These are phyloP conservation scores for Fusarium luffae DNA, from an alignment of 2,329 filamentous ascomycete genomes.

Conservation along the genomic window DNA sequence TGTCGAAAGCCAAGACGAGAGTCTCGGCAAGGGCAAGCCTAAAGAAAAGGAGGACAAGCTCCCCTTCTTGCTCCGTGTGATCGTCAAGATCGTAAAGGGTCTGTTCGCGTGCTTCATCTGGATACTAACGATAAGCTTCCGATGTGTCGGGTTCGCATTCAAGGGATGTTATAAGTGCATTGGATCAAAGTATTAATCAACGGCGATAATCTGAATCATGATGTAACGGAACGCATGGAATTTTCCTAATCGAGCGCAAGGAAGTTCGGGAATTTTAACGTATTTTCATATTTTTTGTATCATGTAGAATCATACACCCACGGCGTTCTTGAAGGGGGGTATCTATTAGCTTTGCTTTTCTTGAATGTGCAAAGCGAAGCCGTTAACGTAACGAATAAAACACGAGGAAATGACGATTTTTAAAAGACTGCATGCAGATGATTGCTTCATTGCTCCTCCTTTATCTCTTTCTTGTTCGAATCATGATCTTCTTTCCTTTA, in stretches of 20 bases:
- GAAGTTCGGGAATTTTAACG: neutral
- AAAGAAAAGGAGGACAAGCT: conserved; percentile 59
- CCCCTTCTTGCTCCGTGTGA: conserved; percentile 60
- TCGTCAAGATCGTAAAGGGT: conserved; percentile 63
- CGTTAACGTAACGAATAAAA: conserved; percentile 35
- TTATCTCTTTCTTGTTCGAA: conserved; percentile 70
- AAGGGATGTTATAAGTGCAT: conserved; percentile 64
- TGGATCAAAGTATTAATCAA: conserved; percentile 54
- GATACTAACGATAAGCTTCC: conserved; percentile 66
- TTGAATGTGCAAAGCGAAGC: conserved; percentile 32
- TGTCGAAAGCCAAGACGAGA: conserved; percentile 70
- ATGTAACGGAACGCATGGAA: conserved; percentile 2
- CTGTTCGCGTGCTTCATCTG: conserved; percentile 69
- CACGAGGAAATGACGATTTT: conserved; percentile 29
- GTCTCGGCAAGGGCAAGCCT: conserved; percentile 52
- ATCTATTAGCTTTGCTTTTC: conserved; percentile 42
- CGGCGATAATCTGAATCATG: conserved; percentile 4
- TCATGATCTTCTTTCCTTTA: conserved; percentile 70
- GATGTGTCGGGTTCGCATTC: conserved; percentile 62
- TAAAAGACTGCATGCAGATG: conserved; percentile 2
- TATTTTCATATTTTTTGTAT: conserved; percentile 36
- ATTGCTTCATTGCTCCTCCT: conserved; percentile 2
- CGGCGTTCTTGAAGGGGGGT: conserved; percentile 42
- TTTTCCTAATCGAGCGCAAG: conserved; percentile 8
- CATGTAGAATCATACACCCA: conserved; percentile 45